Evolutionary conservation across 2,329 filamentous ascomycete genomes (phyloP), one percentile per base, ranked within the genome.

Genomic region (Epichloe bromicola): DNA sequence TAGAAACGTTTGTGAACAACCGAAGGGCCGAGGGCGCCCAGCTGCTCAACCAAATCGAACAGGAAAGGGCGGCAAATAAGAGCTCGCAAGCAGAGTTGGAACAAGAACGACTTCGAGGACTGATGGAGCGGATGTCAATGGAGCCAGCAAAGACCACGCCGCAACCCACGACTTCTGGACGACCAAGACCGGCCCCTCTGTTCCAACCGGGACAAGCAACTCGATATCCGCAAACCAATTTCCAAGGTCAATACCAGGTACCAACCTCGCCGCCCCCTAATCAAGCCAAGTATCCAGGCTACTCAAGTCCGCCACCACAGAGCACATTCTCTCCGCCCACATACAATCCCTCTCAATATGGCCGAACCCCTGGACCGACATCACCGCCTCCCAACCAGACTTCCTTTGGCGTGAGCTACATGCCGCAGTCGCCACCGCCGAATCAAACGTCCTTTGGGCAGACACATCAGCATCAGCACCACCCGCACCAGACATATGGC

Each of bases 41-140:
- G 64, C 77, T 98, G 5, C 78, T 98, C 37, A 82, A 80, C 58
- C 85, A 89, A 59, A 98, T 98, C 56, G 89, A 95, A 66, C 82
- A 86, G 58, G 82, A 85, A 48, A 84, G 84, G 60, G 77, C 80
- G 4, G 79, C 76, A 48, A 83, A 65, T 62, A 77, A 79, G 64
- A 65, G 58, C 43, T 68, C 71, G 3, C 75, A 79, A 52, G 88
- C 89, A 34, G 89, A 95, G 60, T 76, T 86, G 49, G 91, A 97
- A 65, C 83, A 95, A 63, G 88, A 95, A 61, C 80, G 91, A 51
- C 71, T 98, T 51, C 82, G 87, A 52, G 86, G 86, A 41, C 73
- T 98, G 40, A 97, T 98, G 93, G 90, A 96, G 62, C 82, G 90
- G 50, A 91, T 97, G 82, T 90, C 89, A 1, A 85, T 96, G 70